phyloP scores from a whole-genome alignment of 1,284 basidiomycete species.

The Apiotrichum brassicae region DNA sequence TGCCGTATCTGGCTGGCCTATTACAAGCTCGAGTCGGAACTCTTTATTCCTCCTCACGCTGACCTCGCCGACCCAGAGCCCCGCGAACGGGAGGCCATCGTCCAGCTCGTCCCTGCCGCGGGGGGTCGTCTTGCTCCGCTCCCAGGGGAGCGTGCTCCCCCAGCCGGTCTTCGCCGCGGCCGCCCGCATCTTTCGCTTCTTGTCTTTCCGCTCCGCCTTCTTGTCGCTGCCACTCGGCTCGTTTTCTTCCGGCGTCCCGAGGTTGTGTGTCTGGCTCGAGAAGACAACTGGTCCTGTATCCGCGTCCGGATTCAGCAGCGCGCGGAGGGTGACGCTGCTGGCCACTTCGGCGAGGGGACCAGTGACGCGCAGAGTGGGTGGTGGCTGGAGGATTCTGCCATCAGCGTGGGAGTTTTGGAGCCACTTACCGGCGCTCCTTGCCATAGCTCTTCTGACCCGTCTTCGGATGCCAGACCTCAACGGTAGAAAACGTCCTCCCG shows the following conservation, averaged over 20 bases:
- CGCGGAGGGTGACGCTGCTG: constrained; percentile 12
- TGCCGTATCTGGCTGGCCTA: constrained; percentile 11
- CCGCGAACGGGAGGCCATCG: constrained; percentile 35
- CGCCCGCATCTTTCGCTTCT: constrained; percentile 17
- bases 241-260: neutral
- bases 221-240: neutral
- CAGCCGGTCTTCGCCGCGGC: constrained; percentile 31
- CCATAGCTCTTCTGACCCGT: constrained; percentile 43
- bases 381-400: constrained; percentile 34
- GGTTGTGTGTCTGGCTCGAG: constrained; percentile 30
- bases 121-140: constrained; percentile 12
- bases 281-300: constrained; percentile 4
- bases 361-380: constrained; percentile 34
- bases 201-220: constrained; percentile 6
- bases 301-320: constrained; percentile 3
- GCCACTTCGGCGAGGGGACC: constrained; percentile 26
- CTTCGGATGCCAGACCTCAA: constrained; percentile 41
- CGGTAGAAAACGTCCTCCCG: constrained; percentile 14
- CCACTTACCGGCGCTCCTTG: constrained; percentile 36
- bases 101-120: constrained; percentile 22
- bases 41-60: constrained; percentile 35
- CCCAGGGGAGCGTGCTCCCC: constrained; percentile 28
- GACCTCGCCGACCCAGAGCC: constrained; percentile 33
- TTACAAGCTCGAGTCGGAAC: constrained; percentile 31
- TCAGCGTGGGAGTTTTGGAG: constrained; percentile 7